Conservation (phyloP, 805 yeast genomes). For the Grigorovia yakushimaensis region DNA sequence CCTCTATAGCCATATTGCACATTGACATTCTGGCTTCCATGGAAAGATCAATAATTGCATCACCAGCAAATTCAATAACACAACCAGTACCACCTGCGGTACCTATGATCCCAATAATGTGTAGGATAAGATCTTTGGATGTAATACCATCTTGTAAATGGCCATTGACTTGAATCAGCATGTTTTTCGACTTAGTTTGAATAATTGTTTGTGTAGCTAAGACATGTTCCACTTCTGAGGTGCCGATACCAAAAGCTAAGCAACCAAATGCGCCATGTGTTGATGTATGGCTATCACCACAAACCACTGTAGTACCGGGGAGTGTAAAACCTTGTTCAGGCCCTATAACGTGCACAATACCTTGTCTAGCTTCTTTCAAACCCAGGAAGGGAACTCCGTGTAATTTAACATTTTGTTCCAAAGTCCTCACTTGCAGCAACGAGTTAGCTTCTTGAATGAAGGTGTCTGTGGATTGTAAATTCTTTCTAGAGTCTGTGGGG, state of each 20-base stretch:
- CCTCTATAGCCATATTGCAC: conserved; percentile 98
- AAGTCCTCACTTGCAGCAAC: conserved; percentile 80
- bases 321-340: conserved; percentile 98
- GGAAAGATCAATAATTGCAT: conserved; percentile 78
- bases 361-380: conserved; percentile 90
- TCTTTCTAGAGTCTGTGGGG: conserved; percentile 82
- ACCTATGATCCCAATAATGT: conserved; percentile 93
- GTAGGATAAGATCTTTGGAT: conserved; percentile 89
- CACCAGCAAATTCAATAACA: conserved; percentile 95
- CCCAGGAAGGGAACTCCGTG: conserved; percentile 90
- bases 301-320: conserved; percentile 97
- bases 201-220: conserved; percentile 94
- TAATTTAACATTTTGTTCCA: conserved; percentile 85
- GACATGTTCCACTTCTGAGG: conserved; percentile 98
- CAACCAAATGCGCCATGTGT: conserved; percentile 99
- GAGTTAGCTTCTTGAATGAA: conserved; percentile 90
- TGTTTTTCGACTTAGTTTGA: conserved; percentile 91
- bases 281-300: conserved; percentile 98
- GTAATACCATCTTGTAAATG: conserved; percentile 82
- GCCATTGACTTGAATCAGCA: conserved; percentile 83
- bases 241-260: conserved; percentile 96
- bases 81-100: conserved; percentile 99
- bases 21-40: conserved; percentile 99
- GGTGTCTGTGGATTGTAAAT: conserved; percentile 60
- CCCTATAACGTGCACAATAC: conserved; percentile 96